Evolutionary conservation across 2,329 filamentous ascomycete species (phyloP).

Genomic region (Colletotrichum cordylinicola): DNA sequence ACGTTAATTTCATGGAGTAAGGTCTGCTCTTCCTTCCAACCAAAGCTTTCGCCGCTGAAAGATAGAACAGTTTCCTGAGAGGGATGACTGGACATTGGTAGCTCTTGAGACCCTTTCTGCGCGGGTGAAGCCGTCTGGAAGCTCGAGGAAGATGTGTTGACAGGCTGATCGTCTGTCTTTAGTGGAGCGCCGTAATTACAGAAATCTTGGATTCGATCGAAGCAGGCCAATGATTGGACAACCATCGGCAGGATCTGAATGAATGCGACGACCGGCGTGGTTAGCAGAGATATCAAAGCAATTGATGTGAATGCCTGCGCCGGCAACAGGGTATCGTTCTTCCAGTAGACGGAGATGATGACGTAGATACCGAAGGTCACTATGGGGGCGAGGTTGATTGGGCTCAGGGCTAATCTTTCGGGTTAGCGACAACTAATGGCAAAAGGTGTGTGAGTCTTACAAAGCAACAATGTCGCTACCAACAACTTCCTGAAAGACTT

Average conservation of each 20-base stretch:
- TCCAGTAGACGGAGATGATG: conserved; percentile 29
- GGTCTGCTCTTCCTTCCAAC: not conserved
- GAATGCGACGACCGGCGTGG: conserved; percentile 24
- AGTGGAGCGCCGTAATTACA: conserved; percentile 5
- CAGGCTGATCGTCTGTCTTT: not conserved
- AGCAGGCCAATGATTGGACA: conserved; percentile 22
- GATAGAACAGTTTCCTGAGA: not conserved
- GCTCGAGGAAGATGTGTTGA: not conserved
- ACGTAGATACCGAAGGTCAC: conserved; percentile 30
- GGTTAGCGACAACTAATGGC: not conserved
- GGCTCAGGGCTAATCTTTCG: conserved; percentile 17
- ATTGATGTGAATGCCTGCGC: conserved; percentile 27
- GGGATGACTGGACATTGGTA: not conserved
- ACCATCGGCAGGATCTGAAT: conserved; percentile 26
- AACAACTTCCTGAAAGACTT: conserved; percentile 30
- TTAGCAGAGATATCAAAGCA: conserved; percentile 25
- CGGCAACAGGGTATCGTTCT: conserved; percentile 25
- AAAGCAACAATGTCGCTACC: conserved; percentile 25
- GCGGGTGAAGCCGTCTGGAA: not conserved
- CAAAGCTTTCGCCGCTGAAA: not conserved
- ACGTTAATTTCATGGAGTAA: not conserved
- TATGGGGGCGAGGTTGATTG: conserved; percentile 27
- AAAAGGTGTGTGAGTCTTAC: not conserved
- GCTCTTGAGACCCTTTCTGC: not conserved
- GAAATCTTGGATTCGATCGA: conserved; percentile 29